Conservation (phyloP, 1,139 yeast species). For the Candida neerlandica region DNA sequence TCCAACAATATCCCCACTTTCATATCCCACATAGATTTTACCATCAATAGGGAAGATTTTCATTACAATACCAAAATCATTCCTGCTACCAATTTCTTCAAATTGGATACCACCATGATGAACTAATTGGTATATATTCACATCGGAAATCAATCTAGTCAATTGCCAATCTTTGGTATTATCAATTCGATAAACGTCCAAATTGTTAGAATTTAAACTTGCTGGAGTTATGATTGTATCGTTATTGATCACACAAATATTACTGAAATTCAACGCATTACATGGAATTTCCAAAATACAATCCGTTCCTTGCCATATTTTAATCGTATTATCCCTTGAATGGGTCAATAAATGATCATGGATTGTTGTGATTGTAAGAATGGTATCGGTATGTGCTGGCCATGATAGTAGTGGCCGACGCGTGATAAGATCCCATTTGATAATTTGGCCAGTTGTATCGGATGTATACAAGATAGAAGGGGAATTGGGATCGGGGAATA, state of each 20-base stretch:
- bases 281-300: constrained; percentile 38
- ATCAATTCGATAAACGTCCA: constrained; percentile 50
- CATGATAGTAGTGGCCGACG: constrained; percentile 48
- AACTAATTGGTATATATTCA: constrained; percentile 23
- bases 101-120: constrained; percentile 14
- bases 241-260: constrained; percentile 38
- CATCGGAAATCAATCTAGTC: constrained; percentile 30
- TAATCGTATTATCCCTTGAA: constrained; percentile 54
- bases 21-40: constrained; percentile 53
- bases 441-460: constrained; percentile 39
- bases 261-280: constrained; percentile 59
- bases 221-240: constrained; percentile 50
- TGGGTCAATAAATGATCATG: constrained; percentile 47
- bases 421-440: constrained; percentile 53
- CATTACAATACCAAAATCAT: constrained; percentile 60
- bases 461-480: constrained; percentile 1
- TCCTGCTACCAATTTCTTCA: constrained; percentile 23
- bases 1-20: constrained; percentile 55
- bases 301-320: constrained; percentile 45
- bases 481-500: neutral
- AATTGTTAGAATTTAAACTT: constrained; percentile 51
- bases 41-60: constrained; percentile 36
- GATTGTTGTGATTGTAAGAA: constrained; percentile 45
- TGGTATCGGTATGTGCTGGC: constrained; percentile 52
- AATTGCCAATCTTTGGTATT: constrained; percentile 18